Conservation (phyloP, 2,329 filamentous ascomycete species). For the Cytospora schulzeri region DNA sequence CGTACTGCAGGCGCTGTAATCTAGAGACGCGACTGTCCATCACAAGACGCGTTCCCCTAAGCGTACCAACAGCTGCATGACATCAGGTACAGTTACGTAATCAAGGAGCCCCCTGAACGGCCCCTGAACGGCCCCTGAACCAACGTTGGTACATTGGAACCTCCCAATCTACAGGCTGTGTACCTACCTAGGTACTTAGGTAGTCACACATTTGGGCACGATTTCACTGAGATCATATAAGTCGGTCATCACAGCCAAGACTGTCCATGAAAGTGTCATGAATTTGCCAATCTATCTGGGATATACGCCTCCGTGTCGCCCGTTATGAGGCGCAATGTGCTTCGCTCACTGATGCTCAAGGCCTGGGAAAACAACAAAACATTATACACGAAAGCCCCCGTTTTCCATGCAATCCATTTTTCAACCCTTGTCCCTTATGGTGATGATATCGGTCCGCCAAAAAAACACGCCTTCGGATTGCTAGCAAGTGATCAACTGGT, state of each 20-base stretch:
- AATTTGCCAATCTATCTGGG: conserved; percentile 28
- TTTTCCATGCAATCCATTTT: conserved; percentile 24
- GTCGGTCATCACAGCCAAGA: background rate
- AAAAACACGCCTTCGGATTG: conserved; percentile 11
- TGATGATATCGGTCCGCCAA: conserved; percentile 21
- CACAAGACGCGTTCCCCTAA: conserved; percentile 8
- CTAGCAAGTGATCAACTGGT: conserved; percentile 21
- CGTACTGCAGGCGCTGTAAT: background rate
- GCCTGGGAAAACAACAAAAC: conserved; percentile 13
- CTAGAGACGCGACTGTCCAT: conserved; percentile 10
- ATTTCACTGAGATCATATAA: no score
- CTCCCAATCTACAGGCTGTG: no score
- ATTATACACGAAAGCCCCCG: conserved; percentile 17
- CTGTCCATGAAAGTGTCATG: conserved; percentile 4
- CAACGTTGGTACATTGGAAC: no score
- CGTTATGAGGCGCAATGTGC: conserved; percentile 17
- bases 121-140: no score
- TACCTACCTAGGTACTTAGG: no score
- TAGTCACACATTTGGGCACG: background rate
- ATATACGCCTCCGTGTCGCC: conserved; percentile 23
- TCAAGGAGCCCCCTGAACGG: background rate
- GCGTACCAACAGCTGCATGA: conserved; percentile 1
- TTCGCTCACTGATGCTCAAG: conserved; percentile 16
- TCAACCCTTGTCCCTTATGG: conserved; percentile 1
- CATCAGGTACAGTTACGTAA: conserved; percentile 23